These are phyloP conservation scores for Aspergillus campestris DNA, from an alignment of 495 filamentous ascomycete species.

Conservation along the genomic window DNA sequence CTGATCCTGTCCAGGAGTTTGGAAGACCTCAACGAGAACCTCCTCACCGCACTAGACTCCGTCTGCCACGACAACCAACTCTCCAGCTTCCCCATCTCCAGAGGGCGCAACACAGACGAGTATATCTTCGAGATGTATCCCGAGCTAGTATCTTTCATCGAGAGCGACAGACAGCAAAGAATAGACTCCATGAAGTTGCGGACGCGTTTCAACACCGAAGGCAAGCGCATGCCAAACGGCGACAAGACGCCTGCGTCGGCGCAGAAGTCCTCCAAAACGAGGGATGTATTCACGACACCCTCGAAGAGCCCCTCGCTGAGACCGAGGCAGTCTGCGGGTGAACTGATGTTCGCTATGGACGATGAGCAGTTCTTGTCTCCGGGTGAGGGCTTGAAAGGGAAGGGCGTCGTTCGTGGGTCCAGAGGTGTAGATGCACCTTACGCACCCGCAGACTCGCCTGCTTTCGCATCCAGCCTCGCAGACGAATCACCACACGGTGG, in stretches of 20 bases:
- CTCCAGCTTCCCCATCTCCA: conserved; percentile 62
- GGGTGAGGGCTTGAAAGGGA: conserved; percentile 22
- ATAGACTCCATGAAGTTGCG: conserved; percentile 54
- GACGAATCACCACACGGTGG: conserved; percentile 24
- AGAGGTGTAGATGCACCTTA: conserved; percentile 11
- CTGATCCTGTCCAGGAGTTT: conserved; percentile 43
- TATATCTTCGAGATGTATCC: conserved; percentile 67
- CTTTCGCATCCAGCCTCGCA: conserved; percentile 20
- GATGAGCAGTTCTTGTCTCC: conserved; percentile 49
- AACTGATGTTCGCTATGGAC: conserved; percentile 93
- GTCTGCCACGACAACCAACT: conserved; percentile 77
- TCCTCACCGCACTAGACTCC: conserved; percentile 68
- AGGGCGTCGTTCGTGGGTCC: conserved; percentile 18
- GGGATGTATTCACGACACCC: conserved; percentile 33
- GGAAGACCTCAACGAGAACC: conserved; percentile 76
- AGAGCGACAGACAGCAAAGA: conserved; percentile 44
- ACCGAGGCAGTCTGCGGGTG: conserved; percentile 54
- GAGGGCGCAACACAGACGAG: conserved; percentile 62
- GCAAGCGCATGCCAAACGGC: conserved; percentile 33
- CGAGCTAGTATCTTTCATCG: conserved; percentile 44
- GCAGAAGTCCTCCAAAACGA: conserved; percentile 39
- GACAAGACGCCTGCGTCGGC: conserved; percentile 43
- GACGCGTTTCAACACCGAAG: conserved; percentile 44
- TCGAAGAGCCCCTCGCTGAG: conserved; percentile 49
- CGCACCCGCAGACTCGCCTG: conserved; percentile 21